A percentile compares a stretch with the other conserved stretches of the same genome.
Conservation (phyloP, 2,329 filamentous ascomycete species). For the Penicillium sp. region DNA sequence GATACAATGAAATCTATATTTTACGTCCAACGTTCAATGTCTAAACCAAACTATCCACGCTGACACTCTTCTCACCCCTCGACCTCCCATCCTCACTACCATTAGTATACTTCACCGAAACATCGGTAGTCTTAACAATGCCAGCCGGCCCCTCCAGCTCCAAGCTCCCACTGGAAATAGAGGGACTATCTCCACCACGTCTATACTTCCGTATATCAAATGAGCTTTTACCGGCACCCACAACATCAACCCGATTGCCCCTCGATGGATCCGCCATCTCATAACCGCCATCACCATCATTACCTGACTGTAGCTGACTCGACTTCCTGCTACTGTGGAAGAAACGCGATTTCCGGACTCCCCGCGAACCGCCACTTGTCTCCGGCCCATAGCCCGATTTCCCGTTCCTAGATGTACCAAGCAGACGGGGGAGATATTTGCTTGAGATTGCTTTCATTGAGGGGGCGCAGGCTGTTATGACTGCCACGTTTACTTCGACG, state of each 20-base stretch:
- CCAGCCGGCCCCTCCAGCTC: slow-evolving; percentile 9
- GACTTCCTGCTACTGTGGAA: slow-evolving; percentile 6
- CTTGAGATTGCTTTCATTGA: slow-evolving; percentile 27
- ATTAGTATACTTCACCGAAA: slow-evolving; percentile 18
- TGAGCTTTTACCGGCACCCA: not conserved
- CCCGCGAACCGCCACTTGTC: slow-evolving; percentile 8
- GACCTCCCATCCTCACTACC: slow-evolving; percentile 2
- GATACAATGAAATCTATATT: no score
- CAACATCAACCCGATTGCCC: slow-evolving; percentile 3
- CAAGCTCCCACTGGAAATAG: slow-evolving; percentile 14
- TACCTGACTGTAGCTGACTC: slow-evolving; percentile 5
- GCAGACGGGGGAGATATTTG: slow-evolving; percentile 19
- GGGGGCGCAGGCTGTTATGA: slow-evolving; percentile 31
- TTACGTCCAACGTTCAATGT: not conserved
- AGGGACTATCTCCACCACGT: slow-evolving; percentile 12
- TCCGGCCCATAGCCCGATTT: slow-evolving; percentile 10
- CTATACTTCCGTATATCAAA: slow-evolving; percentile 25
- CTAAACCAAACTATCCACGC: slow-evolving; percentile 21
- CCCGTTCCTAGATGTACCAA: slow-evolving; percentile 18
- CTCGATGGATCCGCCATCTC: slow-evolving; percentile 21
- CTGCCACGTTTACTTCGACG: slow-evolving; percentile 31
- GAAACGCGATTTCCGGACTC: not conserved
- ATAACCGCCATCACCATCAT: slow-evolving; percentile 11
- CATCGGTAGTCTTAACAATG: slow-evolving; percentile 23
- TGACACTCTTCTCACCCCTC: slow-evolving; percentile 10